A percentile compares a stretch with the other conserved stretches of the same genome.
These are phyloP conservation scores for Heterobasidion annosum DNA, from an alignment of 1,284 basidiomycete species.

Conservation along the genomic window DNA sequence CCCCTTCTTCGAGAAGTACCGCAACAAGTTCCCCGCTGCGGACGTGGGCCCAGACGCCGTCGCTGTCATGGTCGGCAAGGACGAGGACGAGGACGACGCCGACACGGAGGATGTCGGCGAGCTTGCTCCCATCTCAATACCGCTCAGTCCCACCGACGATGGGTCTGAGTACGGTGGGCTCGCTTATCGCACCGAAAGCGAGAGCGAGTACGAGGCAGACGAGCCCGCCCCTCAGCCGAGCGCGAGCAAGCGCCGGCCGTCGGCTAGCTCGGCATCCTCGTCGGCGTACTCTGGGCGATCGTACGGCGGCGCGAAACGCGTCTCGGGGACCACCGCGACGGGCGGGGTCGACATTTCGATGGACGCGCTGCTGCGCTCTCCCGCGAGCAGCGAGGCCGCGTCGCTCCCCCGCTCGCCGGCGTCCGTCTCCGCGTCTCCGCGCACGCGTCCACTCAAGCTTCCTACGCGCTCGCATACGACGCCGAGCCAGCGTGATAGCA, in stretches of 20 bases:
- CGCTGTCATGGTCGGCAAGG: background rate
- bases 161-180: constrained; percentile 16
- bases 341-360: constrained; percentile 33
- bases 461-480: constrained; percentile 47
- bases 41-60: background rate
- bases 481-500: constrained; percentile 27
- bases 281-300: constrained; percentile 14
- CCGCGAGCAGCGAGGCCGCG: constrained; percentile 7
- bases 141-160: constrained; percentile 5
- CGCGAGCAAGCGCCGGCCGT: constrained; percentile 14
- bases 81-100: constrained; percentile 7
- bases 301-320: background rate
- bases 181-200: constrained; percentile 15
- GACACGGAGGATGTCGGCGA: background rate
- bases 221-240: background rate
- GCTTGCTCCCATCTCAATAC: background rate
- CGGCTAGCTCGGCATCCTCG: constrained; percentile 16
- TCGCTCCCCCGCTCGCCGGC: constrained; percentile 1
- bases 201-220: constrained; percentile 18
- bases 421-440: constrained; percentile 22
- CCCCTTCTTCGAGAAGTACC: constrained; percentile 36
- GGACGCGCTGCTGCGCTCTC: constrained; percentile 34
- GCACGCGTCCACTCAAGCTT: constrained; percentile 35
- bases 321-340: constrained; percentile 12
- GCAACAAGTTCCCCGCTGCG: constrained; percentile 1